Base-by-base conservation (phyloP, 2,329 filamentous ascomycete species). In the Colletotrichum lini region DNA sequence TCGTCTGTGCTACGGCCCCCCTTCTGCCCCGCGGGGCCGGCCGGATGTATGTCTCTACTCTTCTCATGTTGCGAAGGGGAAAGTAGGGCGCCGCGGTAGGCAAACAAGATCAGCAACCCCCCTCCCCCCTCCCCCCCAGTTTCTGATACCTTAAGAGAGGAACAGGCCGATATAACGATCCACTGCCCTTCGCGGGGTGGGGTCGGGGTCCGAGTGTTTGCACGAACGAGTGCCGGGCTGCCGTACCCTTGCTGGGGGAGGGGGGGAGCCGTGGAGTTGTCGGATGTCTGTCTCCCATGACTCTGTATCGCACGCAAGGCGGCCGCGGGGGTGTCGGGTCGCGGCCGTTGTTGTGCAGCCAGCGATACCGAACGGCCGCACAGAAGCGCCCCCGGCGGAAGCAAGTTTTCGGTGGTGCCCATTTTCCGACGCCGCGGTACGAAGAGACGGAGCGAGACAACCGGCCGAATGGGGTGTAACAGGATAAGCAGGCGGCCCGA, bases 281-380 rank as follows among this genome's bases (percentile, higher is more conserved):
- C 42, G 44, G 30, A 49, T 26, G 26, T 26, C 26, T 49, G 21
- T 40, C 26, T 47, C 42, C 47, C 42, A 26, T 60, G 42, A 60
- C 16, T 30, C 15, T 60, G 57, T 30, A 21, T 47, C 23, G 26
- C 18, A 13, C 23, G 57, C 42, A 26, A 26, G 26, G 26, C 26
- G 26, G 4, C 26, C 26, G 4, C 3, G 26, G 26, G 26, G 26
- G 26, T 26, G 26, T 26, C 42, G 42, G 42, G 57, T 47, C 23
- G 38, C 23, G 26, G 26, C 26, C 26, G 26, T 26, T 26, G 50
- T 66, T 47, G 63, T 61, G 30, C 50, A 66, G 42, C 45, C 42
- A 53, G 30, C n/a, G 50, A 57, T 67, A 71, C 57, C 44, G 57
- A 71, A 54, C 63, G 68, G 68, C 64, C 68, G 57, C 68, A 71